A percentile compares a stretch with the other conserved stretches of the same genome.
phyloP scores from a whole-genome alignment of 176 grass and related monocot genomes.

The Ampelocalamus luodianensis region DNA sequence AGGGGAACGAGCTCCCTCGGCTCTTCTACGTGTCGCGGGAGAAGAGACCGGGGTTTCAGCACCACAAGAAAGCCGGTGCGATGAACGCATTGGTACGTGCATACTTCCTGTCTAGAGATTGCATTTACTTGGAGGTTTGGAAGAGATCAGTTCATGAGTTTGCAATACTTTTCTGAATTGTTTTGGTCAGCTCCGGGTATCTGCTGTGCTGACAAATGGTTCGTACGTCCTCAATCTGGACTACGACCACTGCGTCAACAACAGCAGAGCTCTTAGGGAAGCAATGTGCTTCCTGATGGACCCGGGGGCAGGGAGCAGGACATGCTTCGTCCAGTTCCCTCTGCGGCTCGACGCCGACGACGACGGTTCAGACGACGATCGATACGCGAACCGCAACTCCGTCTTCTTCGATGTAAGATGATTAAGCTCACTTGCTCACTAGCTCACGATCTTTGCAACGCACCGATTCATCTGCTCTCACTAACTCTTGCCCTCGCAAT shows the following conservation, averaged over 20 bases:
- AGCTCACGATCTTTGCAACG: neutral
- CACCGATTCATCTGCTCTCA: no score
- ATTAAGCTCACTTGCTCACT: neutral
- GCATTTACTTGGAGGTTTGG: no score
- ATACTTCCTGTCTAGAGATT: neutral
- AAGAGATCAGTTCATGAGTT: no score
- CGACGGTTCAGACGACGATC: neutral
- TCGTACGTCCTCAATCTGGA: slow-evolving; percentile 61
- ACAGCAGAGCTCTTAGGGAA: slow-evolving; percentile 54
- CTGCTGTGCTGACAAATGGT: slow-evolving; percentile 64
- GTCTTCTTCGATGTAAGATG: slow-evolving; percentile 65
- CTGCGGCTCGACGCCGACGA: slow-evolving; percentile 28
- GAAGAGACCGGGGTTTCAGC: slow-evolving; percentile 34
- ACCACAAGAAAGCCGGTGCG: slow-evolving; percentile 69
- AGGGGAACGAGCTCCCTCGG: slow-evolving; percentile 53
- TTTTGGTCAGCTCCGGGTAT: slow-evolving; percentile 55
- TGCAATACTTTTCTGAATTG: neutral
- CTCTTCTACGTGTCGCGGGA: slow-evolving; percentile 63
- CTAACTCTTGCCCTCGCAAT: neutral
- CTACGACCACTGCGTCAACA: slow-evolving; percentile 61
- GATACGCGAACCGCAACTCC: neutral
- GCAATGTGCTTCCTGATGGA: slow-evolving; percentile 72
- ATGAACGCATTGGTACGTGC: slow-evolving; percentile 68
- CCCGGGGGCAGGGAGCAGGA: slow-evolving; percentile 41
- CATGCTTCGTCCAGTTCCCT: slow-evolving; percentile 75